Evolutionary conservation across 345 rosid species (phyloP).

Genomic region (Turritis glabra): DNA sequence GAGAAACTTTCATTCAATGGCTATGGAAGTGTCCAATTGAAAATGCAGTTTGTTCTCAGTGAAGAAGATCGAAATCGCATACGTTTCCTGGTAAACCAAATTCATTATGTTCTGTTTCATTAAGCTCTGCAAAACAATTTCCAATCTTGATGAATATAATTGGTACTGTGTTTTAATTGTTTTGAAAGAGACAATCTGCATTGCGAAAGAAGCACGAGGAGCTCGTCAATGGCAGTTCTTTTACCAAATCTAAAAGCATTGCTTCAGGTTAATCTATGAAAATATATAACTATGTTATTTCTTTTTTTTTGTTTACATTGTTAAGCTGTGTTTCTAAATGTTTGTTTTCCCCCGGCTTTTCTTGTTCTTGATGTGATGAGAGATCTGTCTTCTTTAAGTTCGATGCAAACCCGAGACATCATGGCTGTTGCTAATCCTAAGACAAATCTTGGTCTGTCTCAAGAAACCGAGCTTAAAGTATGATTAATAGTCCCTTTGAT

Average conservation of each 20-base stretch:
- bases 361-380: slow-evolving; percentile 42
- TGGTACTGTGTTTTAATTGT: slow-evolving; percentile 26
- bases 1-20: slow-evolving; percentile 65
- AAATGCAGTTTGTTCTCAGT: slow-evolving; percentile 74
- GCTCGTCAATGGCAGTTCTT: slow-evolving; percentile 36
- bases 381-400: slow-evolving; percentile 47
- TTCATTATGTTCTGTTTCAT: slow-evolving; percentile 19
- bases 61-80: slow-evolving; percentile 78
- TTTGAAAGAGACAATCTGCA: slow-evolving; percentile 80
- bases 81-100: slow-evolving; percentile 55
- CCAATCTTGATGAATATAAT: background rate
- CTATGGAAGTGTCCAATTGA: slow-evolving; percentile 72
- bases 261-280: slow-evolving; percentile 55
- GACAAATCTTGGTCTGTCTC: slow-evolving; percentile 34
- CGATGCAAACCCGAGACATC: slow-evolving; percentile 31
- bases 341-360: background rate
- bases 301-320: background rate
- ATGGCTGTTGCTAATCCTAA: slow-evolving; percentile 10
- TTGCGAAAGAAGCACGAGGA: slow-evolving; percentile 67
- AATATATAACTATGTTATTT: background rate
- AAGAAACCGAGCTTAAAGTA: slow-evolving; percentile 33
- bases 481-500: background rate
- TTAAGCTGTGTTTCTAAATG: slow-evolving; percentile 34
- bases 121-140: background rate
- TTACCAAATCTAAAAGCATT: slow-evolving; percentile 38